These are phyloP conservation scores for Bjerkandera adusta DNA, from an alignment of 1,284 basidiomycete genomes.

Conservation along the genomic window DNA sequence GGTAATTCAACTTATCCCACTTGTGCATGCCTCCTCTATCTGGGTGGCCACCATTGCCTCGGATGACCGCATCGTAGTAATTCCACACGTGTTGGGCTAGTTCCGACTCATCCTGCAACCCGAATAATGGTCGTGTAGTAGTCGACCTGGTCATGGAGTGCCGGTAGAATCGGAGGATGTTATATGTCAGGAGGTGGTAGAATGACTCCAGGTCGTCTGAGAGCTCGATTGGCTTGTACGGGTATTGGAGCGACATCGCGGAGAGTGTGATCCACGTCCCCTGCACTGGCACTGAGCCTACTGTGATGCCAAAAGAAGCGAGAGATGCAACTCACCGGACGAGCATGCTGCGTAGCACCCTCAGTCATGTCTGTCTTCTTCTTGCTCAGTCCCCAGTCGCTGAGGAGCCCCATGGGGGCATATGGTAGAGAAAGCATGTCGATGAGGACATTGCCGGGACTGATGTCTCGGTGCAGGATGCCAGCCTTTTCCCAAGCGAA, in stretches of 20 bases:
- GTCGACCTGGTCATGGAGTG: too few relatives aligned
- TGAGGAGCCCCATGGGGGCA: conserved; percentile 10
- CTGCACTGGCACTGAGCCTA: not conserved
- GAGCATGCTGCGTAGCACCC: not conserved
- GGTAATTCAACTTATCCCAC: too few relatives aligned
- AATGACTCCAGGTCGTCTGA: conserved; percentile 19
- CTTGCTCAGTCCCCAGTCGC: conserved; percentile 21
- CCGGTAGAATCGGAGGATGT: not conserved
- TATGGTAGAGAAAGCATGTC: not conserved
- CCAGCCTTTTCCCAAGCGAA: not conserved
- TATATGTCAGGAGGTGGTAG: conserved; percentile 7
- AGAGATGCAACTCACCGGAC: not conserved
- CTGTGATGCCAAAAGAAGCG: not conserved
- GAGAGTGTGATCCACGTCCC: conserved; percentile 19
- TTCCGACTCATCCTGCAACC: too few relatives aligned
- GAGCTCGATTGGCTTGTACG: conserved; percentile 4
- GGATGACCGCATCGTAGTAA: too few relatives aligned
- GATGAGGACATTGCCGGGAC: not conserved
- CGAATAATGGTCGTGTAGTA: too few relatives aligned
- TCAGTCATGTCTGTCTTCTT: not conserved
- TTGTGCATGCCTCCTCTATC: too few relatives aligned
- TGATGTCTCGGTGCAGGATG: conserved; percentile 3
- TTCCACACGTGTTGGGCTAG: too few relatives aligned
- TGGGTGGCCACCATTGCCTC: too few relatives aligned
- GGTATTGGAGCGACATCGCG: conserved; percentile 8